Conservation (phyloP, 345 rosid species). For the Aethionema arabicum region DNA sequence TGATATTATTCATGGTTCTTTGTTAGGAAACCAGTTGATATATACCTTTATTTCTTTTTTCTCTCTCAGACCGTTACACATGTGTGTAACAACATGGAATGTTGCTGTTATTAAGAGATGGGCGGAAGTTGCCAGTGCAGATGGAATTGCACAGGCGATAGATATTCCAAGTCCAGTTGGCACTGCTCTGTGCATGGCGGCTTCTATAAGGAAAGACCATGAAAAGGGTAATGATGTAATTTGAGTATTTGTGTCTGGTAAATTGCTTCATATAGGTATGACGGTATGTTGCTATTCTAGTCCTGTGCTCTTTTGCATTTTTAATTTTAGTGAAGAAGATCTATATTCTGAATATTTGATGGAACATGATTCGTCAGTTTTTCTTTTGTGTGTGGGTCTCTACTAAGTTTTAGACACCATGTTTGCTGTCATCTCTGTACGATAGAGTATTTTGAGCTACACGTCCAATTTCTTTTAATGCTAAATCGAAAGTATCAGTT, state of each 20-base stretch:
- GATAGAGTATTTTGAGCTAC: conserved; percentile 1
- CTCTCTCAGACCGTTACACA: conserved; percentile 80
- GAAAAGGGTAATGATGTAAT: conserved; percentile 67
- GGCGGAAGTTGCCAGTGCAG: conserved; percentile 73
- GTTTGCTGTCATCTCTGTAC: conserved; percentile 1
- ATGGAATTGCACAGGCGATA: conserved; percentile 72
- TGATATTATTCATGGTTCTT: not conserved
- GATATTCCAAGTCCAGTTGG: conserved; percentile 78
- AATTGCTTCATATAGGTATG: conserved; percentile 3
- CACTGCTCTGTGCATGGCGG: conserved; percentile 92
- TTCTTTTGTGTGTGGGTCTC: conserved; percentile 8
- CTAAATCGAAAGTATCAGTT: conserved; percentile 6
- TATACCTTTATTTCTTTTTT: conserved; percentile 12
- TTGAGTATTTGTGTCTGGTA: conserved; percentile 8
- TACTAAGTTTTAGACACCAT: conserved; percentile 5
- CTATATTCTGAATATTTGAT: conserved; percentile 7
- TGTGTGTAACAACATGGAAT: conserved; percentile 84
- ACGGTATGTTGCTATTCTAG: conserved; percentile 2
- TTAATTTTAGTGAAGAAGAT: not conserved
- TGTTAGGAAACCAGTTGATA: conserved; percentile 12
- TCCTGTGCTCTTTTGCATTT: conserved; percentile 14
- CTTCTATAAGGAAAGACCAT: conserved; percentile 85
- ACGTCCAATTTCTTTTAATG: conserved; percentile 11
- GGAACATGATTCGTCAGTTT: too few species aligned
- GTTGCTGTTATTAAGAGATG: conserved; percentile 90